A percentile compares a stretch with the other conserved stretches of the same genome.
These are phyloP conservation scores for Kickxella alabastrina DNA, from an alignment of 192 early-diverging fungal genomes.

Conservation along the genomic window DNA sequence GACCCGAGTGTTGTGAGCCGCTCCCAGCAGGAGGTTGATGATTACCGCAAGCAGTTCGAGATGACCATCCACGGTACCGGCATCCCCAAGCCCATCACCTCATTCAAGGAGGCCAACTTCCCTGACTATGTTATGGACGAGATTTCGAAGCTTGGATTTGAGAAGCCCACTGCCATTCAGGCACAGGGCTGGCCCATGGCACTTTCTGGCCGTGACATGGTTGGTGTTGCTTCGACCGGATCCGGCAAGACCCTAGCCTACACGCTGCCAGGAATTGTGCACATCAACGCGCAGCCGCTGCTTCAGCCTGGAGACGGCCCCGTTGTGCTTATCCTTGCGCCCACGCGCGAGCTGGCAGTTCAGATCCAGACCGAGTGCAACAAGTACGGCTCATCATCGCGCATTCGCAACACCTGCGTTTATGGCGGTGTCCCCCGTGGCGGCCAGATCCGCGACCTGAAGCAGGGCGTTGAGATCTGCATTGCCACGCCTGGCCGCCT, in stretches of 20 bases:
- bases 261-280: conserved; percentile 91
- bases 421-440: conserved; percentile 95
- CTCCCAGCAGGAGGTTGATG: conserved; percentile 68
- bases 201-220: conserved; percentile 88
- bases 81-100: conserved; percentile 85
- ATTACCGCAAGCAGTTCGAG: conserved; percentile 69
- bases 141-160: conserved; percentile 80
- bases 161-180: conserved; percentile 89
- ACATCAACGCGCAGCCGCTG: conserved; percentile 96
- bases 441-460: conserved; percentile 83
- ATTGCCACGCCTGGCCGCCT: conserved; percentile 98
- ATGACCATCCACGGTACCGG: conserved; percentile 81
- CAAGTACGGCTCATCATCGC: conserved; percentile 84
- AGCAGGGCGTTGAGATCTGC: conserved; percentile 86
- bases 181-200: conserved; percentile 99
- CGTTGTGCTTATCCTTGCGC: conserved; percentile 91
- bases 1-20: conserved; percentile 65
- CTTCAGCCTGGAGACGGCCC: conserved; percentile 93
- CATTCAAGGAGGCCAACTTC: conserved; percentile 90
- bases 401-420: conserved; percentile 90
- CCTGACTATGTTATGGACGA: conserved; percentile 88
- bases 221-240: conserved; percentile 84
- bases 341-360: conserved; percentile 94
- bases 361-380: conserved; percentile 95
- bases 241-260: conserved; percentile 96